Percentiles rank a stretch among this genome's conserved stretches.
phyloP scores from a whole-genome alignment of 2,329 filamentous ascomycete genomes.

The Penicillium brasilianum region DNA sequence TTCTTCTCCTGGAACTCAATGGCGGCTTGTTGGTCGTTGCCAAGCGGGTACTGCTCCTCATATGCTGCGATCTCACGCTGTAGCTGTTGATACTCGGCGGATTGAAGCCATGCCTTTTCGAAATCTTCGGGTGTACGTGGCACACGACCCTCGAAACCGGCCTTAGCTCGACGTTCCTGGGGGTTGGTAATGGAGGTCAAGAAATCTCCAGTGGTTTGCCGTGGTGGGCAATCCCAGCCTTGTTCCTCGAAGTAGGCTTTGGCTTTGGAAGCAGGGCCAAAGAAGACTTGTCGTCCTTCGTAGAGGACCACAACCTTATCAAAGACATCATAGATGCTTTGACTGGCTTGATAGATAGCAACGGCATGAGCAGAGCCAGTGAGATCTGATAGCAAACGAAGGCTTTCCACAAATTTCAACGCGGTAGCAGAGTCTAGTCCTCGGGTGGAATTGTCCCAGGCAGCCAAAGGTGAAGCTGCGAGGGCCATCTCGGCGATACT shows the following conservation, averaged over 20 bases:
- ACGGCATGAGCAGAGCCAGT: slow-evolving; percentile 53
- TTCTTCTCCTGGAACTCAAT: slow-evolving; percentile 42
- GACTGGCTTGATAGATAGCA: slow-evolving; percentile 57
- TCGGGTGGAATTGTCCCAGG: slow-evolving; percentile 52
- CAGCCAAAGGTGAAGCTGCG: slow-evolving; percentile 48
- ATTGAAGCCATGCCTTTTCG: slow-evolving; percentile 58
- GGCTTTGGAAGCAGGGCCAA: slow-evolving; percentile 64
- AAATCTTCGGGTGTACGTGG: slow-evolving; percentile 73
- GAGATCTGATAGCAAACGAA: slow-evolving; percentile 54
- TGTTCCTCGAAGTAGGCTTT: slow-evolving; percentile 68
- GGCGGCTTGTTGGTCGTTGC: slow-evolving; percentile 33
- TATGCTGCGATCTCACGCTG: slow-evolving; percentile 48
- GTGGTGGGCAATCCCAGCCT: slow-evolving; percentile 66
- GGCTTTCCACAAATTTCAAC: slow-evolving; percentile 56
- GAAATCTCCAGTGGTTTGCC: slow-evolving; percentile 72
- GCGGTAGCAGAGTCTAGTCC: slow-evolving; percentile 58
- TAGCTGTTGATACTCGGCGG: slow-evolving; percentile 50
- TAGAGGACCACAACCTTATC: slow-evolving; percentile 74
- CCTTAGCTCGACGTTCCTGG: slow-evolving; percentile 57
- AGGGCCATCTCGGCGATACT: slow-evolving; percentile 61
- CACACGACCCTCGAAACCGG: slow-evolving; percentile 64
- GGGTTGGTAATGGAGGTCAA: slow-evolving; percentile 70
- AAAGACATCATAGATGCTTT: slow-evolving; percentile 58
- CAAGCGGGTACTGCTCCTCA: slow-evolving; percentile 43
- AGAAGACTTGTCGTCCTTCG: slow-evolving; percentile 76